Conservation (phyloP, 2,329 filamentous ascomycete species). For the Allantophomopsis lycopodina region DNA sequence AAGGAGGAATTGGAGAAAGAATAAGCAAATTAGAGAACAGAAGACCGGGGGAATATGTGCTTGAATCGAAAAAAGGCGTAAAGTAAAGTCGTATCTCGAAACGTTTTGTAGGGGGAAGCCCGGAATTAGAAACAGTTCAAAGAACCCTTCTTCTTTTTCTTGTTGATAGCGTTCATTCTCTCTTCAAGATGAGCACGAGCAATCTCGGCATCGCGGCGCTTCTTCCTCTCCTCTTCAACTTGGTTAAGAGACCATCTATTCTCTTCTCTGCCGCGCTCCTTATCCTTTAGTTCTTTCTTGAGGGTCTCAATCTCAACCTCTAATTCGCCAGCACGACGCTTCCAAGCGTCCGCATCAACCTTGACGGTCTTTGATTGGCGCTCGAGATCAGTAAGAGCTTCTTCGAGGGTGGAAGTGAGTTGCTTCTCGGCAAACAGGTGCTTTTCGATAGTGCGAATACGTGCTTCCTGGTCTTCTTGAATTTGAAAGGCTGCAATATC, state of each 20-base stretch:
- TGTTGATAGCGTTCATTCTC: constrained; percentile 81
- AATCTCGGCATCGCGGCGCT: constrained; percentile 78
- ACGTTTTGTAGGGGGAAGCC: too few relatives aligned
- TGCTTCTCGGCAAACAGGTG: constrained; percentile 93
- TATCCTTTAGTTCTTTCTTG: constrained; percentile 23
- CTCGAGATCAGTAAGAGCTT: constrained; percentile 89
- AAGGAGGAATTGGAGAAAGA: too few relatives aligned
- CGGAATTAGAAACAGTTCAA: constrained; percentile 70
- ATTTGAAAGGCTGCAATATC: constrained; percentile 65
- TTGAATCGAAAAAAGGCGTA: too few relatives aligned
- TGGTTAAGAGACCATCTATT: constrained; percentile 66
- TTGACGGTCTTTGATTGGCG: constrained; percentile 85
- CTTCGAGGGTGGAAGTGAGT: constrained; percentile 86
- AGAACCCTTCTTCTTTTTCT: constrained; percentile 84
- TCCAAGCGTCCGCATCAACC: constrained; percentile 79
- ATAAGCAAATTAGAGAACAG: too few relatives aligned
- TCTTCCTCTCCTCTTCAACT: constrained; percentile 92
- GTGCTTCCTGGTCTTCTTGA: constrained; percentile 87
- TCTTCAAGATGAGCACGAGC: constrained; percentile 84
- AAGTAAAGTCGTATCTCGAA: too few relatives aligned
- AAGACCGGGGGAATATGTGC: too few relatives aligned
- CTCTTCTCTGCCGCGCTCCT: constrained; percentile 12
- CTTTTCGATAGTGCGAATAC: constrained; percentile 92
- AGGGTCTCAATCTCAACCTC: constrained; percentile 35
- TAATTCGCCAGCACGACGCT: constrained; percentile 60